Base-by-base conservation (phyloP, 2,329 filamentous ascomycete species). In the Colletotrichum sp. region DNA sequence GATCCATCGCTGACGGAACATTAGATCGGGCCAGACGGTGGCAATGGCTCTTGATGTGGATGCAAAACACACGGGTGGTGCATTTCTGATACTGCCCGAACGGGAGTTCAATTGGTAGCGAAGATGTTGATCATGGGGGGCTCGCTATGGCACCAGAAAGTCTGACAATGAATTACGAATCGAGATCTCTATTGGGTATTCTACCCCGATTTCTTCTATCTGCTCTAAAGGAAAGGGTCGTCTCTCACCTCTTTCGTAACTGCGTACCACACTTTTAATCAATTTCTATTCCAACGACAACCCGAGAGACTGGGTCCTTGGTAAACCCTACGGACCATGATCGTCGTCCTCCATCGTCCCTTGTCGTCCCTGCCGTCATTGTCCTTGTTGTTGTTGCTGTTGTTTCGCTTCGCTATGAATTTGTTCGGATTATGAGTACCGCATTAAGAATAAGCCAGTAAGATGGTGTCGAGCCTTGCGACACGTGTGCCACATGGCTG, bases 171-270 rank as follows among this genome's bases (percentile, higher is more conserved):
- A 8, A 51, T 51, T 51, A 27, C 16, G 47, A 67, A 74, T 74
- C 72, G 68, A 67, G 72, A 67, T 66, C 47, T 74, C 68, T 73
- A 71, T 74, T 74, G 68, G 68, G 68, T 74, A 72, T 72, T 67
- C 29, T 64, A 72, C 72, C 72, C 68, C 62, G 68, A 67, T 74
- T 70, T 66, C n/a, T 47, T 47, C 67, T 38, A 24, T 71, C 62
- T 67, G 31, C 18, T 33, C 31, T 21, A 1, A 34, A 62, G 59
- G 21, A 57, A 57, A 57, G 27, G 27, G 54, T 57, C 54, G 24
- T 31, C 24, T 57, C 54, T 57, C 54, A 16, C 54, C 54, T 57
- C 21, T 34, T 43, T 59, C 57, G 57, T 59, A 59, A 34, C 18
- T 59, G 16, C 47, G 4, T n/a, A 47, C 18, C 57, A 9, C 62